Percentiles rank a stretch among this genome's conserved stretches.
These are phyloP conservation scores for Entophlyctis luteolus DNA, from an alignment of 192 early-diverging fungal species.

Conservation along the genomic window DNA sequence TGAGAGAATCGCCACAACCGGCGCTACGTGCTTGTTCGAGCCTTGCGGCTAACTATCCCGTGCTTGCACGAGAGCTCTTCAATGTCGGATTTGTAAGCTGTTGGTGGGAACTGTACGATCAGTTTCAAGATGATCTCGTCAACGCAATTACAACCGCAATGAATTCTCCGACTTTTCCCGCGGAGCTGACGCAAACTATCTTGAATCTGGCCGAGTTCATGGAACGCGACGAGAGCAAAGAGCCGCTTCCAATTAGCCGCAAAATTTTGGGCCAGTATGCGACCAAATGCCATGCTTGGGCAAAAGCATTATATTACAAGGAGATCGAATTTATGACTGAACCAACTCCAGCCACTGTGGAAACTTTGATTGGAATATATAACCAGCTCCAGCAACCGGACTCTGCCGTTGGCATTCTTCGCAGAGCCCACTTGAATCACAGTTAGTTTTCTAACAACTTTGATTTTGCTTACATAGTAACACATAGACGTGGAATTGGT, in stretches of 20 bases:
- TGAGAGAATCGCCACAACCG: constrained; percentile 82
- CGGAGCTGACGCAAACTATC: constrained; percentile 75
- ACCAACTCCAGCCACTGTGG: constrained; percentile 51
- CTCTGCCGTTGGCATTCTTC: constrained; percentile 82
- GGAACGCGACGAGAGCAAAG: constrained; percentile 86
- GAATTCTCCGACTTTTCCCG: constrained; percentile 63
- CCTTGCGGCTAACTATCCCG: constrained; percentile 61
- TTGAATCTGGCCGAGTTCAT: constrained; percentile 87
- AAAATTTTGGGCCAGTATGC: constrained; percentile 74
- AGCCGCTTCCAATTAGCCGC: constrained; percentile 76
- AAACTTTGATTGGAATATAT: constrained; percentile 80
- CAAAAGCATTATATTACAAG: constrained; percentile 88
- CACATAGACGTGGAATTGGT: constrained; percentile 54
- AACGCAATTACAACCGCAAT: constrained; percentile 66
- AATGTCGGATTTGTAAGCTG: constrained; percentile 89
- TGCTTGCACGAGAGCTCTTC: constrained; percentile 71
- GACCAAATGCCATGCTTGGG: constrained; percentile 75
- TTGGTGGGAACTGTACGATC: constrained; percentile 76
- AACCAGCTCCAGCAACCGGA: constrained; percentile 82
- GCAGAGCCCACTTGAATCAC: constrained; percentile 65
- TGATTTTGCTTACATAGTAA: too few species aligned
- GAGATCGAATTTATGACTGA: constrained; percentile 72
- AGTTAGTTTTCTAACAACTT: background rate
- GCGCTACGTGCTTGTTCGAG: constrained; percentile 72
- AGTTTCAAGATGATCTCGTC: constrained; percentile 75